Conservation (phyloP, 1,284 basidiomycete species). For the Rhodofomes roseus region DNA sequence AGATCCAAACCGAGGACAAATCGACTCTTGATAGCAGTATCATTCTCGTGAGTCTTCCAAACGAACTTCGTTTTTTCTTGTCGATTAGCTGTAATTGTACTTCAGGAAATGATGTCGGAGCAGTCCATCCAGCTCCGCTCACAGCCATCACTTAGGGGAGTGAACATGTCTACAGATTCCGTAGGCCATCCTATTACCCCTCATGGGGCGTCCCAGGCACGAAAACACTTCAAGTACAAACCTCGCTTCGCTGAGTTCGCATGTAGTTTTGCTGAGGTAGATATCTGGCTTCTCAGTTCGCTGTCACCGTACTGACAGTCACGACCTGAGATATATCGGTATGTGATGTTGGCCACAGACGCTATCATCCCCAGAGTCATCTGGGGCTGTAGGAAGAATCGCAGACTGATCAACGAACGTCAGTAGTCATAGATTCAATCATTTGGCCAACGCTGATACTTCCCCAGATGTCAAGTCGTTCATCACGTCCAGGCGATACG, state of each 20-base stretch:
- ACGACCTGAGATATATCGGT: constrained; percentile 64
- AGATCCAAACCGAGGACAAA: constrained; percentile 31
- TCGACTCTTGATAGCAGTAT: constrained; percentile 46
- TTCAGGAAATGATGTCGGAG: constrained; percentile 80
- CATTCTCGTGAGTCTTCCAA: constrained; percentile 45
- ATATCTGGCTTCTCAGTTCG: constrained; percentile 1
- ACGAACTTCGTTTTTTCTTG: no score
- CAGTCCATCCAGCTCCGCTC: constrained; percentile 51
- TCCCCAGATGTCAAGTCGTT: constrained; percentile 68
- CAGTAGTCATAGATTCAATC: no score
- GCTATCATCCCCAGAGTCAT: constrained; percentile 72
- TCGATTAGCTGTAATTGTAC: no score
- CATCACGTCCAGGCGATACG: constrained; percentile 74
- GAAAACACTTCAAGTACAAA: constrained; percentile 46
- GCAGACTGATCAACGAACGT: constrained; percentile 61
- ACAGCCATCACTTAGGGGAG: constrained; percentile 35
- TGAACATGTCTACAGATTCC: constrained; percentile 44
- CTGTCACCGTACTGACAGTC: background rate
- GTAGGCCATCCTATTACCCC: constrained; percentile 40
- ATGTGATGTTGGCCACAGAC: constrained; percentile 60
- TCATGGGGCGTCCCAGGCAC: constrained; percentile 45
- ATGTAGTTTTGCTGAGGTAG: constrained; percentile 61
- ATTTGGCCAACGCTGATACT: background rate
- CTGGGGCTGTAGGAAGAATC: constrained; percentile 78
- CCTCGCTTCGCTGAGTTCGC: constrained; percentile 79